Evolutionary conservation across 108 stramenopile genomes (phyloP).

Genomic region (Skeletonema costatum): DNA sequence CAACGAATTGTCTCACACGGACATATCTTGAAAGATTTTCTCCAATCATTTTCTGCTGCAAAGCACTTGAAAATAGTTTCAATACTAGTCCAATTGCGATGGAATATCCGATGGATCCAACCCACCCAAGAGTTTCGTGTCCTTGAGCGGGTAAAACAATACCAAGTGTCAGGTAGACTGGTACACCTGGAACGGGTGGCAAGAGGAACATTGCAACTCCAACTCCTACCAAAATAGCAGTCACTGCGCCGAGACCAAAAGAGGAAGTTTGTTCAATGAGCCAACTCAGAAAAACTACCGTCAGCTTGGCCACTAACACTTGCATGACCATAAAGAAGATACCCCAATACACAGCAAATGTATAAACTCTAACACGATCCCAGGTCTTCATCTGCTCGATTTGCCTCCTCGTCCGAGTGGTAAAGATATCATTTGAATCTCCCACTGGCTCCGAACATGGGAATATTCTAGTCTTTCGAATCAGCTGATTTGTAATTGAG

Average conservation of each 20-base stretch:
- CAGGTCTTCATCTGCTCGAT: constrained; percentile 35
- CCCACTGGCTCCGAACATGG: constrained; percentile 28
- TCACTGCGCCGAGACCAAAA: constrained; percentile 36
- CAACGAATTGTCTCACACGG: constrained; percentile 49
- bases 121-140: constrained; percentile 34
- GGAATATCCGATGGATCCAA: constrained; percentile 50
- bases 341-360: constrained; percentile 54
- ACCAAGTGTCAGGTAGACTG: constrained; percentile 61
- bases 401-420: constrained; percentile 33
- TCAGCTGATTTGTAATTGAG: constrained; percentile 43
- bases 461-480: constrained; percentile 26
- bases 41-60: constrained; percentile 69
- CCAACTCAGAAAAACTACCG: constrained; percentile 52
- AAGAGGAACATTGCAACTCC: constrained; percentile 57
- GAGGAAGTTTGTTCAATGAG: constrained; percentile 34
- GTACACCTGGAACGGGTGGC: constrained; percentile 69
- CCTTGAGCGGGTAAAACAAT: constrained; percentile 52
- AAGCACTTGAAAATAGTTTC: constrained; percentile 55
- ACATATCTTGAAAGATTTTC: constrained; percentile 48
- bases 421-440: constrained; percentile 21
- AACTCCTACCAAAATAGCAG: constrained; percentile 43
- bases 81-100: constrained; percentile 36
- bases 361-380: constrained; percentile 48
- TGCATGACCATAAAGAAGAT: constrained; percentile 45
- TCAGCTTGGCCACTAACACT: constrained; percentile 56